Conservation (phyloP, 140 eudicot genomes). For the Anethum foeniculum region DNA sequence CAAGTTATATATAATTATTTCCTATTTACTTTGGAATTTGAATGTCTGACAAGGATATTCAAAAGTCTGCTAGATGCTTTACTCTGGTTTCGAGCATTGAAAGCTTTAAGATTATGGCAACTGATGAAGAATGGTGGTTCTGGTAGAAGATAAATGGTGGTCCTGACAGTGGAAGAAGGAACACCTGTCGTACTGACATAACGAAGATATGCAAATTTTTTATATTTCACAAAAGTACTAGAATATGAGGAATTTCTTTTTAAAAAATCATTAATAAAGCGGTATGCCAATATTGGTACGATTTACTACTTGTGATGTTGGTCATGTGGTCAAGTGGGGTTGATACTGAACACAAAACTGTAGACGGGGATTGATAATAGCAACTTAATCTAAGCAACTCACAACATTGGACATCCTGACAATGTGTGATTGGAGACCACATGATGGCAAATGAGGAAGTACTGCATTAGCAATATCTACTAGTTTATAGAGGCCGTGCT, state of each 20-base stretch:
- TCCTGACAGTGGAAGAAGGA: background rate
- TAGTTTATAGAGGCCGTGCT: background rate
- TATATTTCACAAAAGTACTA: background rate
- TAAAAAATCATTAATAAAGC: background rate
- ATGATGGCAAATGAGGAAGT: background rate
- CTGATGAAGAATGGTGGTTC: background rate
- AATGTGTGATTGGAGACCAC: background rate
- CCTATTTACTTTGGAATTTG: background rate
- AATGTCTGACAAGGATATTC: background rate
- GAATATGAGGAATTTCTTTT: background rate
- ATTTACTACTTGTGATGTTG: background rate
- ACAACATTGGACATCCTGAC: background rate
- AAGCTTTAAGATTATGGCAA: background rate
- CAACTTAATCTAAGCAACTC: background rate
- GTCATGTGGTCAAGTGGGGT: constrained; percentile 4
- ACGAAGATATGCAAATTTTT: background rate
- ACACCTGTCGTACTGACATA: background rate
- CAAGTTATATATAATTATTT: background rate
- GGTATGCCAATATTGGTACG: background rate
- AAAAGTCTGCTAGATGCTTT: background rate
- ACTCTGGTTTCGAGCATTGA: background rate
- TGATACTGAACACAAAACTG: background rate
- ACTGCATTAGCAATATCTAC: background rate
- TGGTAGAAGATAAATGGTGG: background rate
- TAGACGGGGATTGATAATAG: background rate